Evolutionary conservation across 2,329 filamentous ascomycete species (phyloP).

Genomic region (Cytospora chrysosperma): DNA sequence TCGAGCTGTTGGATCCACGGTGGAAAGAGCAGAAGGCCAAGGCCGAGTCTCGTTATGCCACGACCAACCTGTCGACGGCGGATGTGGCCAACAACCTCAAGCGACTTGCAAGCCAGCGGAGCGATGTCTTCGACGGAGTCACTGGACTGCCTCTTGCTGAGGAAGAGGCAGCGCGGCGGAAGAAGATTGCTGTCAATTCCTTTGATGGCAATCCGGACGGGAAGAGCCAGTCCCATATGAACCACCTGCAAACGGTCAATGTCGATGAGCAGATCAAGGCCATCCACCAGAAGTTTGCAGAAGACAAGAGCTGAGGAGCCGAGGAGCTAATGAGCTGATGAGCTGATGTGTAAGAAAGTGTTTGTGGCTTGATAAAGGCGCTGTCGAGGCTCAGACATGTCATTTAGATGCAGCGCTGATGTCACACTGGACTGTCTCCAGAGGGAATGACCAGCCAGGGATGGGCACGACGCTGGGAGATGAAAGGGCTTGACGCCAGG

Average conservation of each 20-base stretch:
- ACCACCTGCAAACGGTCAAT: conserved; percentile 66
- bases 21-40: conserved; percentile 97
- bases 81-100: conserved; percentile 95
- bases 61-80: conserved; percentile 79
- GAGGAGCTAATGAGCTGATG: too few species aligned
- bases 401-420: background rate
- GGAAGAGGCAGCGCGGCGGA: conserved; percentile 72
- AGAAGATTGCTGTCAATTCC: conserved; percentile 65
- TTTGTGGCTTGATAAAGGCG: background rate
- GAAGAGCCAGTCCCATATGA: conserved; percentile 53
- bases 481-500: background rate
- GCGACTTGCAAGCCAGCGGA: conserved; percentile 84
- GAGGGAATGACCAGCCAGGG: background rate
- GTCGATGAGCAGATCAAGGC: conserved; percentile 81
- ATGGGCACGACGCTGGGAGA: background rate
- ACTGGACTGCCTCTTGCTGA: conserved; percentile 68
- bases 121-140: conserved; percentile 78
- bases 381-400: background rate
- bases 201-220: conserved; percentile 66
- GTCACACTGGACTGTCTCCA: background rate
- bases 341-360: background rate
- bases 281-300: conserved; percentile 55
- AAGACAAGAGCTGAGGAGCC: conserved; percentile 35
- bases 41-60: conserved; percentile 77
- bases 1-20: conserved; percentile 87